These are phyloP conservation scores for Ciborinia camelliae DNA, from an alignment of 2,329 filamentous ascomycete genomes.

Conservation along the genomic window DNA sequence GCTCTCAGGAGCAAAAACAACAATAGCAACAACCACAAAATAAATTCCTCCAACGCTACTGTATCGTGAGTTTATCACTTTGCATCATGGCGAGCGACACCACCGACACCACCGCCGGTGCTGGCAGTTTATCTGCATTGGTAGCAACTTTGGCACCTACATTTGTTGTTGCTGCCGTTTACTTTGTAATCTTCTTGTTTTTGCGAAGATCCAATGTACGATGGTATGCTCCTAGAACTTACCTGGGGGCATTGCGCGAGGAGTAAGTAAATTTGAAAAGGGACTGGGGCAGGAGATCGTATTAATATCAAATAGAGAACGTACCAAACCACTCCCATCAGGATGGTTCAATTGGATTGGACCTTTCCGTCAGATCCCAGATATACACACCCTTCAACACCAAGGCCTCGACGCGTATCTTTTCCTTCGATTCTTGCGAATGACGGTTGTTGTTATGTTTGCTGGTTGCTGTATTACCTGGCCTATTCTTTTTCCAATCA, in stretches of 20 bases:
- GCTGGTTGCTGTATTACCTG: conserved; percentile 81
- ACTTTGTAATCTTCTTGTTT: conserved; percentile 47
- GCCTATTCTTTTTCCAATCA: conserved; percentile 82
- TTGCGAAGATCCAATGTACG: conserved; percentile 48
- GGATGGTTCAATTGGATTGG: conserved; percentile 66
- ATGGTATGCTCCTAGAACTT: conserved; percentile 54
- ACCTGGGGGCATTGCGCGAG: conserved; percentile 49
- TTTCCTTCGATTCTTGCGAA: conserved; percentile 82
- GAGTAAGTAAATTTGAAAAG: conserved; percentile 29
- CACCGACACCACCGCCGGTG: conserved; percentile 17
- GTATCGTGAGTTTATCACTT: neutral
- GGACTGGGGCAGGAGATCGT: neutral
- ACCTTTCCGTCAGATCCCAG: conserved; percentile 63
- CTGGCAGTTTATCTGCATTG: conserved; percentile 40
- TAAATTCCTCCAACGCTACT: neutral
- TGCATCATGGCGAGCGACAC: neutral
- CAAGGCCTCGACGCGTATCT: conserved; percentile 91
- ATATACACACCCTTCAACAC: conserved; percentile 81
- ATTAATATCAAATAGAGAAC: conserved; percentile 43
- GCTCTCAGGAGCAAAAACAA: conserved; percentile 1
- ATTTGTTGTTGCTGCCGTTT: conserved; percentile 44
- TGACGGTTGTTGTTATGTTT: conserved; percentile 73
- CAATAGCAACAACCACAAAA: neutral
- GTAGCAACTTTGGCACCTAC: conserved; percentile 48
- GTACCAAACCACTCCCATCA: conserved; percentile 55